A percentile compares a stretch with the other conserved stretches of the same genome.
Evolutionary conservation across 208 protist genomes (phyloP).

Genomic region (Herpetomonas samuelpessoai): DNA sequence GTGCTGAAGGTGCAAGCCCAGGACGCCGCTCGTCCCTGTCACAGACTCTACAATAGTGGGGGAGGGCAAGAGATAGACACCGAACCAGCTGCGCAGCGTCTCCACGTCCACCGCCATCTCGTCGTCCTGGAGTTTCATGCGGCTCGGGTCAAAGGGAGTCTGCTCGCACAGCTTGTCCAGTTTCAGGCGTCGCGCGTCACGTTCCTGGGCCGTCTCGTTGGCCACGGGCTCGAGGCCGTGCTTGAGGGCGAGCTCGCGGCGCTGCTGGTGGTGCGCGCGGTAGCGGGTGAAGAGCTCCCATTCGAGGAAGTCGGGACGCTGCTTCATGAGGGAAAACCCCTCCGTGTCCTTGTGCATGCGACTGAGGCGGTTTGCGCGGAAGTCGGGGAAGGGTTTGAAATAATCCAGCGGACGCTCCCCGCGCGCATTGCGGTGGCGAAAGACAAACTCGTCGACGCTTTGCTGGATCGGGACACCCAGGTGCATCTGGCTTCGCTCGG

Average conservation of each 20-base stretch:
- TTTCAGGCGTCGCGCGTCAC: conserved; percentile 50
- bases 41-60: conserved; percentile 71
- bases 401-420: conserved; percentile 86
- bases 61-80: conserved; percentile 82
- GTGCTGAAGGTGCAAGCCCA: conserved; percentile 63
- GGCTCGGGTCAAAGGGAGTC: conserved; percentile 70
- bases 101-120: conserved; percentile 61
- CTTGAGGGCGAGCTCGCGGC: conserved; percentile 69
- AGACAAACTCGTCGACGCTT: conserved; percentile 81
- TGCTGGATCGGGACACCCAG: conserved; percentile 78
- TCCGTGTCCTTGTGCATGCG: conserved; percentile 84
- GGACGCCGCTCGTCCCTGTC: conserved; percentile 22
- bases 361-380: conserved; percentile 69
- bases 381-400: conserved; percentile 85
- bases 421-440: conserved; percentile 78
- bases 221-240: conserved; percentile 83
- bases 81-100: conserved; percentile 85
- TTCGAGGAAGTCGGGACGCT: conserved; percentile 80
- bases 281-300: conserved; percentile 91
- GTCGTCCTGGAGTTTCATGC: conserved; percentile 47
- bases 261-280: conserved; percentile 86
- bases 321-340: conserved; percentile 84
- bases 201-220: conserved; percentile 84
- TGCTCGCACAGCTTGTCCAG: conserved; percentile 84
- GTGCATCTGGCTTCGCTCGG: conserved; percentile 70